Evolutionary conservation across 2,329 filamentous ascomycete species (phyloP).

Genomic region (Phialophora expanda): DNA sequence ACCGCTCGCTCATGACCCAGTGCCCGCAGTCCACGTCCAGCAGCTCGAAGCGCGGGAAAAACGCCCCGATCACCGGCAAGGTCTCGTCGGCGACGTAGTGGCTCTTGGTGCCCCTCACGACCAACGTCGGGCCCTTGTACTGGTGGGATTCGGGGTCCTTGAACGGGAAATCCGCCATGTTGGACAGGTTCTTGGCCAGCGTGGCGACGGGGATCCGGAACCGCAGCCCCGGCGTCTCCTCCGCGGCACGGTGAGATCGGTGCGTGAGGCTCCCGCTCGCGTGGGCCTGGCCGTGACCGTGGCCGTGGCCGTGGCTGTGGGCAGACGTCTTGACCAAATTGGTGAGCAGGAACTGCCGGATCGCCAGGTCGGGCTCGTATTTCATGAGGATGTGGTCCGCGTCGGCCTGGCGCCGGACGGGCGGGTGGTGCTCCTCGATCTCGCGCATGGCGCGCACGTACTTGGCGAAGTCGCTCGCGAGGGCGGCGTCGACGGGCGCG

Average conservation of each 20-base stretch:
- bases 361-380: constrained; percentile 63
- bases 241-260: constrained; percentile 1
- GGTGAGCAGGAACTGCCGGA: constrained; percentile 89
- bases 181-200: constrained; percentile 69
- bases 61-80: constrained; percentile 48
- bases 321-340: constrained; percentile 62
- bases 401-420: constrained; percentile 33
- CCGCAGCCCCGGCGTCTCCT: constrained; percentile 55
- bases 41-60: constrained; percentile 50
- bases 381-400: constrained; percentile 34
- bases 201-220: constrained; percentile 81
- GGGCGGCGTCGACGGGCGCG: constrained; percentile 78
- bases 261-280: constrained; percentile 51
- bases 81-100: constrained; percentile 49
- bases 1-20: constrained; percentile 54
- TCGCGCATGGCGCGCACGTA: constrained; percentile 85
- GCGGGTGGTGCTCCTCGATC: constrained; percentile 61
- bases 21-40: constrained; percentile 51
- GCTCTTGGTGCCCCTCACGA: constrained; percentile 62
- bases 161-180: constrained; percentile 89
- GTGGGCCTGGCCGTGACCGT: background rate
- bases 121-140: constrained; percentile 79
- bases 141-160: constrained; percentile 69
- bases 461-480: constrained; percentile 74
- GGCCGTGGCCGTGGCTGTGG: background rate